These are phyloP conservation scores for Chamaecyparis obtusa DNA, from an alignment of 75 land plant species.

Conservation along the genomic window DNA sequence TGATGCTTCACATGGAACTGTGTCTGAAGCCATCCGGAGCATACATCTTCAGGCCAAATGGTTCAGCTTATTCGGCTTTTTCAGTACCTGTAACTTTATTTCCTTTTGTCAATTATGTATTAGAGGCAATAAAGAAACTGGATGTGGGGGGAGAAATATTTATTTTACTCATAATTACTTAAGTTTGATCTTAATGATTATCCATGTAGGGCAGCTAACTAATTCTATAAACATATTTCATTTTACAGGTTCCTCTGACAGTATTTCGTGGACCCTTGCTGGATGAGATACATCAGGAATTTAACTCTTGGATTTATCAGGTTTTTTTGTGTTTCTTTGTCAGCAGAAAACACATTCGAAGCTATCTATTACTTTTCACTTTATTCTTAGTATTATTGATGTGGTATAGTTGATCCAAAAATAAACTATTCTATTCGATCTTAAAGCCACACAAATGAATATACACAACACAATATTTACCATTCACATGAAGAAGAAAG, in stretches of 20 bases:
- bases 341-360: background rate
- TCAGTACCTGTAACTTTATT: conserved; percentile 28
- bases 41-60: conserved; percentile 74
- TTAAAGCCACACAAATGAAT: background rate
- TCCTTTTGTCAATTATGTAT: background rate
- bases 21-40: conserved; percentile 68
- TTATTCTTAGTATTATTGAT: background rate
- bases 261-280: conserved; percentile 64
- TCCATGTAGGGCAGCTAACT: background rate
- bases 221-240: background rate
- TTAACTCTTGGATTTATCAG: conserved; percentile 86
- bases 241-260: conserved; percentile 30
- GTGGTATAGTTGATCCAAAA: background rate
- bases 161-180: background rate
- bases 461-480: background rate
- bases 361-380: background rate
- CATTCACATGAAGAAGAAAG: background rate
- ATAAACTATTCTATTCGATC: background rate
- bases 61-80: conserved; percentile 30
- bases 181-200: background rate
- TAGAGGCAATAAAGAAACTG: background rate
- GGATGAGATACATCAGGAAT: conserved; percentile 77
- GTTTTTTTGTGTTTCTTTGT: conserved; percentile 24
- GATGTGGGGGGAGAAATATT: background rate
- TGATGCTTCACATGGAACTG: background rate